phyloP scores from a whole-genome alignment of 257 asterid species.

The Nyctanthes arbortristis region DNA sequence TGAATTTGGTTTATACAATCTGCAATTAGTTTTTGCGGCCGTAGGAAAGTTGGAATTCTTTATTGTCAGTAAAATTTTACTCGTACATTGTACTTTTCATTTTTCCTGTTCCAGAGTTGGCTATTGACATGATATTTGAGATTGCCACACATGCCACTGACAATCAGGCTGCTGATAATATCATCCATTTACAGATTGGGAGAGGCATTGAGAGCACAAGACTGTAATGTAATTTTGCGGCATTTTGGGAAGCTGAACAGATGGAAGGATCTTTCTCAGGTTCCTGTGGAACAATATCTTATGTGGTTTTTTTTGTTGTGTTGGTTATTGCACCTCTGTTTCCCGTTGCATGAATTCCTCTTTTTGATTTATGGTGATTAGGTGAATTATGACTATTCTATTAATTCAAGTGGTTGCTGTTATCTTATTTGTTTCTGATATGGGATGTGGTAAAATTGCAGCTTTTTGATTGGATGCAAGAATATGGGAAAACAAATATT shows the following conservation, averaged over 20 bases:
- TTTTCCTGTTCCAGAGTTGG: neutral
- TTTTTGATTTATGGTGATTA: neutral
- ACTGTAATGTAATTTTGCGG: conserved; percentile 78
- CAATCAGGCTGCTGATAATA: conserved; percentile 6
- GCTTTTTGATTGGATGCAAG: conserved; percentile 95
- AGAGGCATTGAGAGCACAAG: conserved; percentile 63
- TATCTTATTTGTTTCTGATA: conserved; percentile 12
- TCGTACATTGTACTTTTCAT: neutral
- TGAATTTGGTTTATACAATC: neutral
- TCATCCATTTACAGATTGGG: conserved; percentile 63
- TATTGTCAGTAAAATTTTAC: neutral
- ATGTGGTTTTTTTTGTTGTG: conserved; percentile 11
- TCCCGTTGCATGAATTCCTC: neutral
- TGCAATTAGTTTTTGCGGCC: neutral
- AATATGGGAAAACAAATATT: conserved; percentile 68
- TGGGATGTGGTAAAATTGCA: conserved; percentile 41
- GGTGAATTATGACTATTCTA: neutral
- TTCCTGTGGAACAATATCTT: conserved; percentile 30
- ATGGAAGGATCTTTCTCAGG: conserved; percentile 80
- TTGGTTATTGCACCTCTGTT: conserved; percentile 5
- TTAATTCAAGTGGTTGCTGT: neutral
- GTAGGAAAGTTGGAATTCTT: neutral
- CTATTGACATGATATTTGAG: neutral
- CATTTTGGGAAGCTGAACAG: conserved; percentile 71
- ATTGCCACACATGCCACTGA: neutral